phyloP scores from a whole-genome alignment of 2,329 filamentous ascomycete genomes.

The Chalaropsis ovoidea region DNA sequence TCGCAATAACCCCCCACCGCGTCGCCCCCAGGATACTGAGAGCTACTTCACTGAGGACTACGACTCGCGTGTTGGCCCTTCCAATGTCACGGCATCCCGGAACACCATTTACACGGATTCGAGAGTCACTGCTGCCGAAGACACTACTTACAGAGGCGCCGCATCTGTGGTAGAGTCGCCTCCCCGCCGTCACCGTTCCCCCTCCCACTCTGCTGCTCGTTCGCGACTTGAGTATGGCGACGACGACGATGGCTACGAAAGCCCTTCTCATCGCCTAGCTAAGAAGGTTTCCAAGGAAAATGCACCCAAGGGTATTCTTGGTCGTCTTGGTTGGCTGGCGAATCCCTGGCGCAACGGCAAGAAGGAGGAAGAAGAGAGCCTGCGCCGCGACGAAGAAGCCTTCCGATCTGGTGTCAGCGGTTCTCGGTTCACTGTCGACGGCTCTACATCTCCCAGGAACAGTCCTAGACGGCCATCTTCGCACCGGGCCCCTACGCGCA shows the following conservation, averaged over 20 bases:
- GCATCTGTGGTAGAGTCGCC: conserved; percentile 16
- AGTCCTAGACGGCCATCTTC: conserved; percentile 30
- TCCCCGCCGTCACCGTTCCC: conserved; percentile 18
- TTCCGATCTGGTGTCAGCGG: conserved; percentile 49
- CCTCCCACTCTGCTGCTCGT: conserved; percentile 32
- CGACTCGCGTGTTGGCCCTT: conserved; percentile 42
- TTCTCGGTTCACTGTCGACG: conserved; percentile 61
- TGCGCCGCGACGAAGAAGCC: conserved; percentile 41
- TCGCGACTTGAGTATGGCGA: conserved; percentile 32
- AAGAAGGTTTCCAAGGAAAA: conserved; percentile 27
- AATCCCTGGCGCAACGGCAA: conserved; percentile 52
- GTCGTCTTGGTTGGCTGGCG: conserved; percentile 56
- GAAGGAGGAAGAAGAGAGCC: conserved; percentile 40
- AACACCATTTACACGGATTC: conserved; percentile 24
- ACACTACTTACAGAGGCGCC: conserved; percentile 22
- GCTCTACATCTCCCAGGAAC: conserved; percentile 33
- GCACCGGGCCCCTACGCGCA: conserved; percentile 9
- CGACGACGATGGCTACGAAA: conserved; percentile 31
- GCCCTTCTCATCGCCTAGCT: conserved; percentile 48
- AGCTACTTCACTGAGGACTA: conserved; percentile 49
- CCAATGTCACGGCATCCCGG: conserved; percentile 19
- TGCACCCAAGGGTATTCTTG: conserved; percentile 48
- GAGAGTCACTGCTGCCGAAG: conserved; percentile 16
- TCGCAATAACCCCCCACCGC: conserved; percentile 39
- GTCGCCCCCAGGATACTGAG: conserved; percentile 33